phyloP scores from a whole-genome alignment of 2,329 filamentous ascomycete species.

The Purpureocillium lavendulum region DNA sequence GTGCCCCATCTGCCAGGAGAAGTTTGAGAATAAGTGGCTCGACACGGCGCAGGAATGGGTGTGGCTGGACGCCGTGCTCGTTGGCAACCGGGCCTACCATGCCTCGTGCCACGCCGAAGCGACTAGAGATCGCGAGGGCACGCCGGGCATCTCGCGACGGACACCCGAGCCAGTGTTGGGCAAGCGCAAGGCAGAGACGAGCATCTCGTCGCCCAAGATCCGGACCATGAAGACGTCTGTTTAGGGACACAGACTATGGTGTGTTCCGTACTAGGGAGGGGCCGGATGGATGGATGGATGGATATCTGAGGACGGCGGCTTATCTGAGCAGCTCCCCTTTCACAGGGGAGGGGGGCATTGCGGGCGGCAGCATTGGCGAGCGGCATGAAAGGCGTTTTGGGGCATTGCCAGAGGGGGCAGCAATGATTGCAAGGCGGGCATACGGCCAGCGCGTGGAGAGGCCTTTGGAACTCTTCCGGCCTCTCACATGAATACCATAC shows the following conservation, averaged over 20 bases:
- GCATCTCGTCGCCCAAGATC: slow-evolving; percentile 27
- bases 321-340: too few species aligned
- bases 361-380: too few species aligned
- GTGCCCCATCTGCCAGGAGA: slow-evolving; percentile 93
- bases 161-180: slow-evolving; percentile 61
- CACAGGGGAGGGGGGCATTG: too few species aligned
- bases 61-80: slow-evolving; percentile 79
- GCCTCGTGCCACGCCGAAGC: slow-evolving; percentile 83
- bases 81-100: slow-evolving; percentile 78
- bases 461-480: too few species aligned
- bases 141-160: slow-evolving; percentile 31
- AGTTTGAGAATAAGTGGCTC: slow-evolving; percentile 86
- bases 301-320: too few species aligned
- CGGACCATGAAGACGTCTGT: slow-evolving; percentile 26
- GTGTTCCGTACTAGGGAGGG: background rate
- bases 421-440: too few species aligned
- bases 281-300: too few species aligned
- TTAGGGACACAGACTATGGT: slow-evolving; percentile 7
- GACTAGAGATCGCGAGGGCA: slow-evolving; percentile 51
- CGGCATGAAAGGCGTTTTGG: slow-evolving; percentile 9
- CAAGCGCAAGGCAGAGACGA: slow-evolving; percentile 67
- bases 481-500: too few species aligned
- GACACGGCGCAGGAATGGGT: slow-evolving; percentile 95
- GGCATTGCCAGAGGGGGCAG: background rate
- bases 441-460: too few species aligned